Percentiles rank a stretch among this genome's conserved stretches.
Conservation (phyloP, 108 stramenopile species). For the Fragilariopsis cylindrus region DNA sequence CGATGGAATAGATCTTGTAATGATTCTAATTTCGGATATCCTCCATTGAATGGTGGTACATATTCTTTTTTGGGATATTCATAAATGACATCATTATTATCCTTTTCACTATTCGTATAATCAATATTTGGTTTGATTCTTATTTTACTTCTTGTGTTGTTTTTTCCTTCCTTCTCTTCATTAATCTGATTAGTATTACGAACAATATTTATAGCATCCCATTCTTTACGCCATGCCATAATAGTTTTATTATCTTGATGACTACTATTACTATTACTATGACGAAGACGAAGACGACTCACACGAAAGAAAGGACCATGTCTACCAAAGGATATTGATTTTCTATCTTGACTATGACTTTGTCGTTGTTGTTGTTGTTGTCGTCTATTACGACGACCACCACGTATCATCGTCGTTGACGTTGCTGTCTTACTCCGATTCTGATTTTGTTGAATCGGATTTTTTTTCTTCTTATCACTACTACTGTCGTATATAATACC, state of each 20-base stretch:
- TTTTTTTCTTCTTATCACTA: neutral
- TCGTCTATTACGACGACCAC: neutral
- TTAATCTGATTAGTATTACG: constrained; percentile 8
- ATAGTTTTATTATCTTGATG: neutral
- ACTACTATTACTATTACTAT: neutral
- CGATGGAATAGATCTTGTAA: constrained; percentile 42
- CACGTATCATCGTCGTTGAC: neutral
- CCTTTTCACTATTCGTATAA: constrained; percentile 38
- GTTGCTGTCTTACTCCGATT: neutral
- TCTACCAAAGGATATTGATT: constrained; percentile 6
- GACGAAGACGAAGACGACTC: neutral
- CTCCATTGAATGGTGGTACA: constrained; percentile 30
- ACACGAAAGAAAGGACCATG: constrained; percentile 20
- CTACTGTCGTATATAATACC: neutral
- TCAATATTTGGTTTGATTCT: constrained; percentile 48
- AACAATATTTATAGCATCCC: neutral
- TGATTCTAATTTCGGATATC: constrained; percentile 53
- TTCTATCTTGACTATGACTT: neutral
- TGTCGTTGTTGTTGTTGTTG: no score
- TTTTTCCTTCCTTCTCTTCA: neutral
- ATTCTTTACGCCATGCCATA: neutral
- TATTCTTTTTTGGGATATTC: constrained; percentile 45
- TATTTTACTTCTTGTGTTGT: no score
- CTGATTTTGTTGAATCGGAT: neutral
- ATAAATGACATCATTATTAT: constrained; percentile 36